Base-by-base conservation (phyloP, 2,329 filamentous ascomycete species). In the Cordyceps tenuipes region DNA sequence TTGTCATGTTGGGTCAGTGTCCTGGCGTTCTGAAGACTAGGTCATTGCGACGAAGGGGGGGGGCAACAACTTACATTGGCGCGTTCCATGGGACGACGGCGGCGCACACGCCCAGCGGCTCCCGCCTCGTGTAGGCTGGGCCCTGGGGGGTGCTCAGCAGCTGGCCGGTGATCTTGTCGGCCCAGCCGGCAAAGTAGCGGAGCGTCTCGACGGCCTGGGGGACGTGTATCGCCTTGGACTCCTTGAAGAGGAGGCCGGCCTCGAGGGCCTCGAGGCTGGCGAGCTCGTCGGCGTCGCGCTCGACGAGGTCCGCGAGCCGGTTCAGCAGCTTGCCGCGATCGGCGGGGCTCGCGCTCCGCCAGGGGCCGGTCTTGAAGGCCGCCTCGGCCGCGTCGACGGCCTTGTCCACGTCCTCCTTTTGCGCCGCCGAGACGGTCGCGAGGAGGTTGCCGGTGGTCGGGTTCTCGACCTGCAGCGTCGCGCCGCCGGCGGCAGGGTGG, bases 1-100 rank as follows among this genome's bases (percentile, higher is more conserved):
- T n/a, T n/a, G n/a, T n/a, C n/a, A n/a, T n/a, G n/a, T n/a, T n/a
- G n/a, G n/a, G n/a, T n/a, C n/a, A n/a, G n/a, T n/a, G n/a, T n/a
- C n/a, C n/a, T n/a, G n/a, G n/a, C n/a, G n/a, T n/a, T n/a, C n/a
- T n/a, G n/a, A n/a, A n/a, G n/a, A n/a, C n/a, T n/a, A n/a, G n/a
- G n/a, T n/a, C n/a, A n/a, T n/a, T n/a, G n/a, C n/a, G n/a, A n/a
- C n/a, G n/a, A n/a, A n/a, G n/a, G 23, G 23, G 23, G 23, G 23
- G 39, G 39, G 17, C 39, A 12, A 41, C n/a, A 41, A 43, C 49
- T 36, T 12, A 51, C 49, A 89, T 74, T 3, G 87, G 87, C 63
- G 85, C 89, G 69, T 91, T 90, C 87, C 87, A 90, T 0, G 87
- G 86, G 58, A 89, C 88, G 59, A 90, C 89, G 68, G 77, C 76